Evolutionary conservation across 176 grass and related monocot genomes (phyloP).

Genomic region (Aegilops sharonensis): DNA sequence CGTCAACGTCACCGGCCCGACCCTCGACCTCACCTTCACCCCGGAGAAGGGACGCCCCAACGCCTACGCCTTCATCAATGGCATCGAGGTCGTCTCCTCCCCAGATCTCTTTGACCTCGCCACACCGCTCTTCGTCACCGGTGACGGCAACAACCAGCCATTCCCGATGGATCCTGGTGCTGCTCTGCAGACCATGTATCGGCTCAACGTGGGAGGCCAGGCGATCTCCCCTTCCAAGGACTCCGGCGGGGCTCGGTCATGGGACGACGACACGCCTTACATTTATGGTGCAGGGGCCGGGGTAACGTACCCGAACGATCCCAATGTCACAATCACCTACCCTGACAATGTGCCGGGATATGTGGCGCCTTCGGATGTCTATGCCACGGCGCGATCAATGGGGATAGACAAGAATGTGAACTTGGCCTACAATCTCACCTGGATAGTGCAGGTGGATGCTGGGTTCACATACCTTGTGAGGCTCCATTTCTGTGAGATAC

Average conservation of each 20-base stretch:
- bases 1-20: conserved; percentile 55
- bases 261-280: conserved; percentile 65
- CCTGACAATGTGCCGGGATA: conserved; percentile 37
- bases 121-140: conserved; percentile 28
- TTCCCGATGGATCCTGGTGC: conserved; percentile 27
- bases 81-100: conserved; percentile 86
- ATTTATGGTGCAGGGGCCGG: conserved; percentile 54
- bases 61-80: conserved; percentile 87
- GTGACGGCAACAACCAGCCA: conserved; percentile 24
- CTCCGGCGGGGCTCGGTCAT: conserved; percentile 62
- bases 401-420: conserved; percentile 55
- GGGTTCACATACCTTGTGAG: conserved; percentile 73
- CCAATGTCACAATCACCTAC: conserved; percentile 65
- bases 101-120: conserved; percentile 54
- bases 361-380: conserved; percentile 64
- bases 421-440: conserved; percentile 70
- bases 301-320: conserved; percentile 57
- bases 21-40: conserved; percentile 84
- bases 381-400: conserved; percentile 80
- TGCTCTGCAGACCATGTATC: conserved; percentile 71
- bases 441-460: conserved; percentile 74
- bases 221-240: conserved; percentile 60
- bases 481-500: conserved; percentile 95
- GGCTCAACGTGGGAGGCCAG: conserved; percentile 80
- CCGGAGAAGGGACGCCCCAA: conserved; percentile 50